Conservation (phyloP, 495 filamentous ascomycete species). For the Neurospora africana region DNA sequence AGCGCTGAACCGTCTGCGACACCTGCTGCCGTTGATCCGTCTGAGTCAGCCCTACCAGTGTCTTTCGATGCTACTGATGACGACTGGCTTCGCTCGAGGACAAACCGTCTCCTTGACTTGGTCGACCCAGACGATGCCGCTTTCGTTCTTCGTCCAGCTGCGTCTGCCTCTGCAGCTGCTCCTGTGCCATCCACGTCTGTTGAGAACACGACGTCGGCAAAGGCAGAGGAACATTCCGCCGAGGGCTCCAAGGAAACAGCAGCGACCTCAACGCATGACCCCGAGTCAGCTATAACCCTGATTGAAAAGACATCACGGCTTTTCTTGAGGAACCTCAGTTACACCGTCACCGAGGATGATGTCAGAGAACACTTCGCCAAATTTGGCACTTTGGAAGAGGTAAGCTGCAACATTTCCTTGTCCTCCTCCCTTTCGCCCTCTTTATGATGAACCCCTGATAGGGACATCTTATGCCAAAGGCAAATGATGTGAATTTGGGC, state of each 20-base stretch:
- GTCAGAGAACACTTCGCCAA: slow-evolving; percentile 56
- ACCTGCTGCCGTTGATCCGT: slow-evolving; percentile 4
- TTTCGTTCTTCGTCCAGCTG: slow-evolving; percentile 14
- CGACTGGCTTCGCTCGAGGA: slow-evolving; percentile 89
- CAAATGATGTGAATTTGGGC: slow-evolving; percentile 49
- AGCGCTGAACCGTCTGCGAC: neutral
- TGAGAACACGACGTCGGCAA: slow-evolving; percentile 19
- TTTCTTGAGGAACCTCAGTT: slow-evolving; percentile 84
- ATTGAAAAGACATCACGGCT: slow-evolving; percentile 55
- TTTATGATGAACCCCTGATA: slow-evolving; percentile 96
- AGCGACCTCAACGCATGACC: slow-evolving; percentile 15
- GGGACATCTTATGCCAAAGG: slow-evolving; percentile 90
- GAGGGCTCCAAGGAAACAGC: slow-evolving; percentile 15
- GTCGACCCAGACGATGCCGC: slow-evolving; percentile 47
- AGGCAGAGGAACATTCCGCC: slow-evolving; percentile 11
- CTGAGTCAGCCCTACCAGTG: slow-evolving; percentile 8
- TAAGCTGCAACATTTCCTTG: slow-evolving; percentile 36
- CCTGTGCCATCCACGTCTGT: slow-evolving; percentile 12
- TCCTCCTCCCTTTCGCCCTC: slow-evolving; percentile 23
- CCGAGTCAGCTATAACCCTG: slow-evolving; percentile 30
- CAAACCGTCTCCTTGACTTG: slow-evolving; percentile 80
- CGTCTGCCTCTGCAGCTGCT: slow-evolving; percentile 6
- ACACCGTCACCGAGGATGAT: slow-evolving; percentile 67
- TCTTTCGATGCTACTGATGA: slow-evolving; percentile 50
- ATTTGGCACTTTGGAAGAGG: slow-evolving; percentile 76